Evolutionary conservation across 306 rosid genomes (phyloP), one percentile per base, ranked within the genome.

Genomic region (Cicer yamashitae): DNA sequence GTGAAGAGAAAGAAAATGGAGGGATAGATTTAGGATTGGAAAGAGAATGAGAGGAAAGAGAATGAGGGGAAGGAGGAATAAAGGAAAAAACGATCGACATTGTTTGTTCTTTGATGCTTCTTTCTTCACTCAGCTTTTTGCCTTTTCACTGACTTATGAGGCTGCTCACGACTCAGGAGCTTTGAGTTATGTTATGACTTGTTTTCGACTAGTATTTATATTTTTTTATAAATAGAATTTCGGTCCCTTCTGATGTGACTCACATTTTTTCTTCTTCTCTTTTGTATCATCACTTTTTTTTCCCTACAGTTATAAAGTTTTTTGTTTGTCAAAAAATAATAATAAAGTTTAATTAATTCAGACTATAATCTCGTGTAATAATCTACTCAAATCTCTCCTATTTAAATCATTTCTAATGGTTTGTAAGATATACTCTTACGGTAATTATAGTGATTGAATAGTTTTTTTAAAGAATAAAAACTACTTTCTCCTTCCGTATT

Each of bases 11-110:
- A 13, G 17, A 20, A 11, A 59, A n/a, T 0, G 76, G 8, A n/a
- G 68, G 82, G 25, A 73, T 15, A 77, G 83, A 10, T 40, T 77
- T 87, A 69, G 85, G 41, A 8, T 79, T 60, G 17, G 91, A 68
- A 67, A 51, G 71, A 44, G 87, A 47, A 6, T 79, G 50, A 73
- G 43, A 45, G 58, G 78, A 66, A 46, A 84, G 38, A 5, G 82
- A 48, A 45, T 66, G 53, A 72, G 71, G 41, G 1, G 87, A 40
- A 2, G 85, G 56, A 12, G 90, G 85, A 67, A 38, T 15, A 76
- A 83, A 38, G 56, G 47, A 81, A 77, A 89, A 79, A 64, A 96
- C 82, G 76, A 92, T 82, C 77, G 99, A 77, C 97, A 94, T 94
- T 72, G 87, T 64, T 76, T 76, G 57, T 8, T 15, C 38, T 47